phyloP scores from a whole-genome alignment of 2,329 filamentous ascomycete species.

The Arthrobotrys pseudoclavata region DNA sequence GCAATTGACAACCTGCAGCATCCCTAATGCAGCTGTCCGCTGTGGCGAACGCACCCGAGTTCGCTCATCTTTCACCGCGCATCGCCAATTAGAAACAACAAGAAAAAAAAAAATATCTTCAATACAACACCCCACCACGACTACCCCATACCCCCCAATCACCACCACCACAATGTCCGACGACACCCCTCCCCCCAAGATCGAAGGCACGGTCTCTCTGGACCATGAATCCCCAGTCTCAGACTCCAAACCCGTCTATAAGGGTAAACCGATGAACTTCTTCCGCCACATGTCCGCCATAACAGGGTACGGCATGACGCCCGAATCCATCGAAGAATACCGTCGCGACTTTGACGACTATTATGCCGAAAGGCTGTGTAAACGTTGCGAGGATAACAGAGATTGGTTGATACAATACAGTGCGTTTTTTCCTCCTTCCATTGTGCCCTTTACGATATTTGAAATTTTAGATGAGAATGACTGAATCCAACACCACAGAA shows the following conservation, averaged over 20 bases:
- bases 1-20: not conserved
- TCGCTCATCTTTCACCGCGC: not conserved
- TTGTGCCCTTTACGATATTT: not conserved
- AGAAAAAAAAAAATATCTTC: not conserved
- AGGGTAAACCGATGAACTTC: conserved; percentile 49
- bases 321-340: conserved; percentile 79
- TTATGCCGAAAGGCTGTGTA: conserved; percentile 70
- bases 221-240: conserved; percentile 32
- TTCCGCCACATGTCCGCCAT: conserved; percentile 67
- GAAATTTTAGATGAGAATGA: conserved; percentile 38
- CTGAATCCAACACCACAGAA: conserved; percentile 51
- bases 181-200: conserved; percentile 2
- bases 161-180: conserved; percentile 17
- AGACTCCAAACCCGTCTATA: conserved; percentile 51
- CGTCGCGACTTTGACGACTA: conserved; percentile 80
- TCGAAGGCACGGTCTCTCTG: conserved; percentile 38
- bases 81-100: not conserved
- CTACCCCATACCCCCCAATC: not conserved
- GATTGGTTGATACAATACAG: conserved; percentile 87
- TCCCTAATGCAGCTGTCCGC: not conserved
- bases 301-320: conserved; percentile 76
- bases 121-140: not conserved
- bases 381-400: conserved; percentile 82
- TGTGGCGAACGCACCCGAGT: conserved; percentile 17
- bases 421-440: conserved; percentile 62